Evolutionary conservation across 108 stramenopile genomes (phyloP), one percentile per base, ranked within the genome.

Genomic region (Aurantiochytrium sp.): DNA sequence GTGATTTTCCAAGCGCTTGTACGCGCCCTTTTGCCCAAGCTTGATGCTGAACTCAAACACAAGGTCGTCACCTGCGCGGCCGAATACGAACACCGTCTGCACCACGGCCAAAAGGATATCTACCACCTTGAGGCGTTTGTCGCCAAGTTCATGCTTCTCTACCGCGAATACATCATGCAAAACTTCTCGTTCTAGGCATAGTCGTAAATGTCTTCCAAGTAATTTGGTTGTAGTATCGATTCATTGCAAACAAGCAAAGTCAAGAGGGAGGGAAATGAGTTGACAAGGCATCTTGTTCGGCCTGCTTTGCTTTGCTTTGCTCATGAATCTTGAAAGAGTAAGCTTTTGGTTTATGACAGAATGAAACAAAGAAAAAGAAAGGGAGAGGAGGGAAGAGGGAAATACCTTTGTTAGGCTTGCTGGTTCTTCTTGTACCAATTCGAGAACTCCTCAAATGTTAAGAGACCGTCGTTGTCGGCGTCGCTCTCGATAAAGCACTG

Each of bases 61-160:
- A 95, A 98, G 87, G 96, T 99, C 14, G 88, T 96, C 29, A 91
- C 93, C 72, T 98, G 97, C 96, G 99, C 98, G 3, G 97, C 98
- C 10, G 97, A 97, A 91, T 99, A 98, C 92, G 98, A 98, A 91
- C 97, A 97, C 90, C 95, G 97, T 18, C 91, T 99, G 73, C 92
- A 93, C 25, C 89, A 92, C 93, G 98, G 99, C 51, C 94, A 94
- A 91, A 99, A 99, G 93, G 98, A 99, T 71, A 98, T 99, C 45
- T 97, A 98, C 92, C 99, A 99, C 92, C 91, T 99, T 87, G 99
- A 99, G 91, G 98, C 99, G 5, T 99, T 99, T 92, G 91, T 99
- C 57, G 98, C 98, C 58, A 98, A 98, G 93, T 98, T 95, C 92
- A 98, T 99, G 99, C 25, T 83, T 23, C 76, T 83, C 49, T 83